A percentile compares a stretch with the other conserved stretches of the same genome.
phyloP scores from a whole-genome alignment of 805 yeast species.

The Schizosaccharomyces lindneri region DNA sequence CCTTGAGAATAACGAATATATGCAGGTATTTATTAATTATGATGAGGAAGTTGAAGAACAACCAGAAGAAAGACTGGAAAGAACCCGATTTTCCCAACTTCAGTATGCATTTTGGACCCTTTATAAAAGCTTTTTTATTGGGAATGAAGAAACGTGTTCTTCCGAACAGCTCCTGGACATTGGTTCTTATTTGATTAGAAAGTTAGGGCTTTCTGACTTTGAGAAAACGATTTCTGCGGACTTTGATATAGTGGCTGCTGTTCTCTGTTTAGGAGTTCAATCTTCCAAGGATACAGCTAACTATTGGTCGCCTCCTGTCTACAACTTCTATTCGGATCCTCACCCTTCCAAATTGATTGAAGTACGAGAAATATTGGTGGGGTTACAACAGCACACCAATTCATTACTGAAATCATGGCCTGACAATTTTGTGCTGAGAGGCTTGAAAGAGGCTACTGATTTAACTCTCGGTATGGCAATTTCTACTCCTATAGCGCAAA shows the following conservation, averaged over 20 bases:
- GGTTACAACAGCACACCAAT: slow-evolving; percentile 16
- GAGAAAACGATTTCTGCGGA: background rate
- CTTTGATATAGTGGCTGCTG: background rate
- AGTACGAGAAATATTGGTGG: slow-evolving; percentile 24
- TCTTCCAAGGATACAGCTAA: background rate
- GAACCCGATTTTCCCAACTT: background rate
- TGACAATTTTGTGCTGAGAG: slow-evolving; percentile 72
- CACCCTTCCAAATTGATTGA: slow-evolving; percentile 33
- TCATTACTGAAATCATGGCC: slow-evolving; percentile 55
- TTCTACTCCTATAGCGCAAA: slow-evolving; percentile 47
- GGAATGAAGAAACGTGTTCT: background rate
- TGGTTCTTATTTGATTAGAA: background rate
- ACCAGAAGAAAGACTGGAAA: background rate
- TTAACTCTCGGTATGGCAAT: slow-evolving; percentile 44
- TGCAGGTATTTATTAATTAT: background rate
- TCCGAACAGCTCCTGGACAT: background rate
- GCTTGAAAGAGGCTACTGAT: slow-evolving; percentile 32
- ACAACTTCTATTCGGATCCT: slow-evolving; percentile 41
- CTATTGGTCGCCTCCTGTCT: background rate
- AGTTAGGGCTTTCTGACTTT: background rate
- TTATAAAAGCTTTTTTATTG: background rate
- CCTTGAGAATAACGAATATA: background rate
- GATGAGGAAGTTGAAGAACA: background rate
- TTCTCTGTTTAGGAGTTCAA: background rate
- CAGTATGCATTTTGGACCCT: background rate